Evolutionary conservation across 106 monocot species (phyloP).

Genomic region (Allium fistulosum): DNA sequence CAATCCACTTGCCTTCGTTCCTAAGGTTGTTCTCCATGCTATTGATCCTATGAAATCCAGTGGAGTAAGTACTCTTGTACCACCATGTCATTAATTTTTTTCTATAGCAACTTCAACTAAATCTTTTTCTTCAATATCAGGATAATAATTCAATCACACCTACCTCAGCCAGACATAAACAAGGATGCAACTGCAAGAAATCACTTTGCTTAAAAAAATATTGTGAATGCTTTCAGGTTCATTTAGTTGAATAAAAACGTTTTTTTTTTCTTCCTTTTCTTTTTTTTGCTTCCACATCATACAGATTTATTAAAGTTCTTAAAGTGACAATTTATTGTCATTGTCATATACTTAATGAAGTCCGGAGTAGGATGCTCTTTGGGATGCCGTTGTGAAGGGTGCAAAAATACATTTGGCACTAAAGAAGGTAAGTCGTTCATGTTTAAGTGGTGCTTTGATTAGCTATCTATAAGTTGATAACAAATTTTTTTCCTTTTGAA

Average conservation of each 20-base stretch:
- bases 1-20: conserved; percentile 66
- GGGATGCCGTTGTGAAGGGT: conserved; percentile 57
- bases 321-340: conserved; percentile 1
- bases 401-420: conserved; percentile 44
- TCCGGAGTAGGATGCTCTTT: conserved; percentile 50
- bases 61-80: conserved; percentile 24
- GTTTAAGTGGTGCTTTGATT: too few relatives aligned
- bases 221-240: conserved; percentile 54
- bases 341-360: conserved; percentile 14
- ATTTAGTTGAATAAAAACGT: not conserved
- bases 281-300: not conserved
- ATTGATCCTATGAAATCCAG: conserved; percentile 16
- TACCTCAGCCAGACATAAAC: conserved; percentile 46
- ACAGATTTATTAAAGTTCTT: not conserved
- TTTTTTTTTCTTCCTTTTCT: not conserved
- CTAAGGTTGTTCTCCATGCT: conserved; percentile 37
- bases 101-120: not conserved
- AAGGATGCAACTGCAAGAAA: conserved; percentile 66
- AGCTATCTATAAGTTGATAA: too few relatives aligned
- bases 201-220: conserved; percentile 47
- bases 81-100: conserved; percentile 1
- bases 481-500: too few relatives aligned
- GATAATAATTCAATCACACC: conserved; percentile 30
- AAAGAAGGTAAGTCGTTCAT: conserved; percentile 31
- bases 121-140: conserved; percentile 14